Percentiles rank a stretch among this genome's conserved stretches.
Conservation (phyloP, 805 yeast species). For the Candida peoriensis region DNA sequence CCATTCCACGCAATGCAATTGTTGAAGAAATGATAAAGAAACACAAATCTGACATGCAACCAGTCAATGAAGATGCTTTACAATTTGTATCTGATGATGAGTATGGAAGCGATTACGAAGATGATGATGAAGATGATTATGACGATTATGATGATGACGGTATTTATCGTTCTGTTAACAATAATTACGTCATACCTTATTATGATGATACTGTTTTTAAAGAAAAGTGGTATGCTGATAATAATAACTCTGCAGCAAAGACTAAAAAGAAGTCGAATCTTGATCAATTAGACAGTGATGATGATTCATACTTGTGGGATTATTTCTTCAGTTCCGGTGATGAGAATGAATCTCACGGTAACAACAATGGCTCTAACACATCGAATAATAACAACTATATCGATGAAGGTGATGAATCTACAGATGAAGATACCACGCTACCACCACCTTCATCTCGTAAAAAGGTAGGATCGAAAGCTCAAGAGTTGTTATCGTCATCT, state of each 20-base stretch:
- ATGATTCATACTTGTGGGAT: conserved; percentile 70
- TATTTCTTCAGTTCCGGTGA: conserved; percentile 55
- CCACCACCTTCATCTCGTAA: conserved; percentile 64
- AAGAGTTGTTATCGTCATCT: conserved; percentile 86
- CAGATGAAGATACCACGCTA: conserved; percentile 85
- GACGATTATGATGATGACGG: conserved; percentile 17
- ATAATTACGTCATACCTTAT: too few relatives aligned
- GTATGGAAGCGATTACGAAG: conserved; percentile 20
- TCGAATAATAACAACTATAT: conserved; percentile 21
- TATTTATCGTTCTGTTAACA: too few relatives aligned
- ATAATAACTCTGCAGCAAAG: too few relatives aligned
- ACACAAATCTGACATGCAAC: conserved; percentile 38
- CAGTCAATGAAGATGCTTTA: conserved; percentile 35
- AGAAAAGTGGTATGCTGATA: conserved; percentile 13
- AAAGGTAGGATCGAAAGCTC: conserved; percentile 70
- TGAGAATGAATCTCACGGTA: conserved; percentile 23
- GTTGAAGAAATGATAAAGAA: conserved; percentile 33
- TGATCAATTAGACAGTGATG: conserved; percentile 30
- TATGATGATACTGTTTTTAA: conserved; percentile 33
- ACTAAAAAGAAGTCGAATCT: conserved; percentile 1
- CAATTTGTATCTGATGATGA: conserved; percentile 30
- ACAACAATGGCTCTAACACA: neutral
- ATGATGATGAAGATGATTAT: conserved; percentile 20
- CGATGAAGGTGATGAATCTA: conserved; percentile 91
- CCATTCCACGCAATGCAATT: conserved; percentile 29